Base-by-base conservation (phyloP, 2,329 filamentous ascomycete genomes). In the Setomelanomma holmii region DNA sequence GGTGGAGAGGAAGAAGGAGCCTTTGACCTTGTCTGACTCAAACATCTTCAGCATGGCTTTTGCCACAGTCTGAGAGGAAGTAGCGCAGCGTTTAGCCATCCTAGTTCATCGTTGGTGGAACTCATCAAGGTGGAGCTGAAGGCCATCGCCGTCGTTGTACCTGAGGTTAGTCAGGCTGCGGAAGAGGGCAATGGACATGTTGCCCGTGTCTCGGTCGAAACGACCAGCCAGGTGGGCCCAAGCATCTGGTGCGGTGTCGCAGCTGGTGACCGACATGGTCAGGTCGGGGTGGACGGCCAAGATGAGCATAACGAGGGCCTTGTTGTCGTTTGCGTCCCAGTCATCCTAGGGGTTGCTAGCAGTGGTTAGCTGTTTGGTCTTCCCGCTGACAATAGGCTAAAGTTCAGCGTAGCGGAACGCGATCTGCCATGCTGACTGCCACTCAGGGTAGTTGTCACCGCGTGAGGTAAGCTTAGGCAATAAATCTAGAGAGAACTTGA, bases 1-100 rank as follows among this genome's bases (percentile, higher is more conserved):
- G 5, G 51, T 57, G n/a, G 46, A 33, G 17, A 57, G 43, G 40
- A 57, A 57, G 47, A 56, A 56, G 2, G 27, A 53, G n/a, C 46
- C 50, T 35, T 57, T 57, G n/a, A 54, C 46, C 19, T 57, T 34
- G 40, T 57, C 43, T 4, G 27, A 47, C n/a, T 48, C 36, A 40
- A 57, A 57, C 19, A 57, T 49, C 4, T 24, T 16, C 16, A 30
- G 52, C 38, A 53, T 53, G 2, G 53, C 45, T 20, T 24, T 50
- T 14, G 53, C 45, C 5, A 55, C 40, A 35, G 36, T 27, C 22
- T 51, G 38, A 4, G 36, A 22, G 6, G 36, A 51, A 3, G 36
- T 11, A 12, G 33, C 23, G 38, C 39, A 48, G 22, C 50, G 50
- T 12, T 44, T 43, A 4, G 44, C 43, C 17, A 53, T 40, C 1